Evolutionary conservation across 257 asterid species (phyloP).

Genomic region (Solanum phureja): DNA sequence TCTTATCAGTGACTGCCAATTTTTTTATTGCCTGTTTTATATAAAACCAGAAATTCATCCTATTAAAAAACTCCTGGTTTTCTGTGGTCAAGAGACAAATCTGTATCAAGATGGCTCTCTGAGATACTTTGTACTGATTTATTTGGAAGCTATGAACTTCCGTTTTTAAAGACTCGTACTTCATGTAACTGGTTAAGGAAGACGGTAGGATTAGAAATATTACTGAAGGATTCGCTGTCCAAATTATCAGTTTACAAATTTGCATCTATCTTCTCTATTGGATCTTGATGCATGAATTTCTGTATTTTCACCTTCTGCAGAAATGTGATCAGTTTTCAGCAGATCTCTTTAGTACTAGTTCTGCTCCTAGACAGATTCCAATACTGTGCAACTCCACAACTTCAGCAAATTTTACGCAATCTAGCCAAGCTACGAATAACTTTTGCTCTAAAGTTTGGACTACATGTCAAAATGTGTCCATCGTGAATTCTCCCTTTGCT

Average conservation of each 20-base stretch:
- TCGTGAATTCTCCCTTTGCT: conserved; percentile 56
- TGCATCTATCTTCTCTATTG: background rate
- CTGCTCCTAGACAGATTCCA: conserved; percentile 49
- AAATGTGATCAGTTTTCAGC: conserved; percentile 84
- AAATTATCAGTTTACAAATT: background rate
- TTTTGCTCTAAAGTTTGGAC: conserved; percentile 74
- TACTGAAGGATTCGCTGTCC: background rate
- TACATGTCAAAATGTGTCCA: conserved; percentile 56
- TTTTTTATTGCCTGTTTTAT: background rate
- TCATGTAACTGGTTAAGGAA: background rate
- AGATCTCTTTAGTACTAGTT: conserved; percentile 39
- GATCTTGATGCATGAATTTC: background rate
- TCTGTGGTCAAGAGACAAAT: background rate
- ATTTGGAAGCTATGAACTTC: background rate
- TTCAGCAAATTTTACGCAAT: conserved; percentile 39
- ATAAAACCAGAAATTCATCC: background rate
- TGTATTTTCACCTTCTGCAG: conserved; percentile 30
- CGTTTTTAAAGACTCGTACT: background rate
- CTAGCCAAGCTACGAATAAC: conserved; percentile 27
- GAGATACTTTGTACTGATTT: background rate
- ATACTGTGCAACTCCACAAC: conserved; percentile 65
- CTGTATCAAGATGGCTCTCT: background rate
- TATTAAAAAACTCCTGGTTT: background rate
- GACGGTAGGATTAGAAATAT: background rate
- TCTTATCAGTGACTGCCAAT: background rate